Conservation (phyloP, 2,329 filamentous ascomycete genomes). For the Diaporthe helianthi region DNA sequence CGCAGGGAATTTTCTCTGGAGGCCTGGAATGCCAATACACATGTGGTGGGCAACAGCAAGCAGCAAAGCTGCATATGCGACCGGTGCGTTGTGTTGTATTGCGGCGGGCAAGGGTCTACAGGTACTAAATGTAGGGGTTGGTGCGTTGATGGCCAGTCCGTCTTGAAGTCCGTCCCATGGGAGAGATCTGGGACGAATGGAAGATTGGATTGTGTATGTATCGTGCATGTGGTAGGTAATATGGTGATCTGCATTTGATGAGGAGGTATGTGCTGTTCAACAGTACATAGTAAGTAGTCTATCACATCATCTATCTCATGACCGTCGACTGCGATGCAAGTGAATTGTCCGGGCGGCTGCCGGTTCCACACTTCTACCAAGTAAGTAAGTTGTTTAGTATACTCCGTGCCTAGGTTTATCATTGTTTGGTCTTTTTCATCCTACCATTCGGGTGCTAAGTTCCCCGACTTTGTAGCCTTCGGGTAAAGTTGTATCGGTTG, state of each 20-base stretch:
- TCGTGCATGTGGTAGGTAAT: no score
- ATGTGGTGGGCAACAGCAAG: slow-evolving; percentile 22
- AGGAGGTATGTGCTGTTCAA: no score
- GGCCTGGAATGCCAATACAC: not conserved
- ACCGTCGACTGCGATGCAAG: not conserved
- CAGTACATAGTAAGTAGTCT: not conserved
- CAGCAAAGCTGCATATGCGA: slow-evolving; percentile 4
- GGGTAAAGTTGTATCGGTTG: no score
- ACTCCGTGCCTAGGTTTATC: no score
- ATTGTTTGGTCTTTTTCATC: no score
- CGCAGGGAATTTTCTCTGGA: not conserved
- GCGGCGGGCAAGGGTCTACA: no score
- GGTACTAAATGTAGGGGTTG: no score
- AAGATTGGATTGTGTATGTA: no score
- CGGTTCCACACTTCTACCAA: not conserved
- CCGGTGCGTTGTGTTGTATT: not conserved
- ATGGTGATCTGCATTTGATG: not conserved
- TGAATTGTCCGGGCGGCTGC: not conserved
- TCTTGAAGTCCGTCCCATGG: no score
- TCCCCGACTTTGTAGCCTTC: no score
- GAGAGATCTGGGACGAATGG: slow-evolving; percentile 4
- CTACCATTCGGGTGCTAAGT: no score
- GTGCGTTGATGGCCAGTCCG: not conserved
- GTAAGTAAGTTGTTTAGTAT: no score
- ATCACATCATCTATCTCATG: not conserved